Percentiles rank a stretch among this genome's conserved stretches.
These are phyloP conservation scores for Cytospora piceae DNA, from an alignment of 2,329 filamentous ascomycete species.

Conservation along the genomic window DNA sequence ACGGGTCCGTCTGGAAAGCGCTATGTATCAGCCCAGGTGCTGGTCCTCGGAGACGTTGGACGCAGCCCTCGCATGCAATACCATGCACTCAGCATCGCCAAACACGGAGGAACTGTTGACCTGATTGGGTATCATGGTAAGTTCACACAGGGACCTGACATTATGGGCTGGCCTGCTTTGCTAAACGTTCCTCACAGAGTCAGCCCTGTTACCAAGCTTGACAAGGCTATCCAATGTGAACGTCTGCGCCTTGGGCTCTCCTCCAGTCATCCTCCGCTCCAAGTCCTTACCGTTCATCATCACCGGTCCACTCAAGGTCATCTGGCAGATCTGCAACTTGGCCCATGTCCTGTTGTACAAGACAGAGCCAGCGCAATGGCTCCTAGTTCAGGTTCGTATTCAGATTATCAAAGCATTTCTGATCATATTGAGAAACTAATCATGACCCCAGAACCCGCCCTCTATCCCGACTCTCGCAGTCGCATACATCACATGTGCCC, in stretches of 20 bases:
- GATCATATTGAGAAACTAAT: conserved; percentile 4
- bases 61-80: conserved; percentile 98
- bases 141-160: conserved; percentile 16
- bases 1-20: conserved; percentile 25
- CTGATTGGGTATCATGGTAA: conserved; percentile 86
- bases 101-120: conserved; percentile 77
- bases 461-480: conserved; percentile 89
- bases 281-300: conserved; percentile 76
- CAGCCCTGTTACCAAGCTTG: conserved; percentile 69
- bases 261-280: conserved; percentile 69
- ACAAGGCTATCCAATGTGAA: conserved; percentile 68
- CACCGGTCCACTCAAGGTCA: conserved; percentile 79
- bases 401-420: neutral
- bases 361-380: conserved; percentile 76
- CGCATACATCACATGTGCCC: conserved; percentile 70
- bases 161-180: neutral
- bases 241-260: conserved; percentile 70
- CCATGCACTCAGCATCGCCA: conserved; percentile 89
- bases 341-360: conserved; percentile 74
- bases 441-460: conserved; percentile 73
- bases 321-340: conserved; percentile 78
- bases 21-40: conserved; percentile 66
- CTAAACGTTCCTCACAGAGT: conserved; percentile 58
- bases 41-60: conserved; percentile 94
- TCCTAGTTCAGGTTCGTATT: conserved; percentile 72